Evolutionary conservation across 805 yeast species (phyloP).

Genomic region (Hanseniaspora guilliermondii): DNA sequence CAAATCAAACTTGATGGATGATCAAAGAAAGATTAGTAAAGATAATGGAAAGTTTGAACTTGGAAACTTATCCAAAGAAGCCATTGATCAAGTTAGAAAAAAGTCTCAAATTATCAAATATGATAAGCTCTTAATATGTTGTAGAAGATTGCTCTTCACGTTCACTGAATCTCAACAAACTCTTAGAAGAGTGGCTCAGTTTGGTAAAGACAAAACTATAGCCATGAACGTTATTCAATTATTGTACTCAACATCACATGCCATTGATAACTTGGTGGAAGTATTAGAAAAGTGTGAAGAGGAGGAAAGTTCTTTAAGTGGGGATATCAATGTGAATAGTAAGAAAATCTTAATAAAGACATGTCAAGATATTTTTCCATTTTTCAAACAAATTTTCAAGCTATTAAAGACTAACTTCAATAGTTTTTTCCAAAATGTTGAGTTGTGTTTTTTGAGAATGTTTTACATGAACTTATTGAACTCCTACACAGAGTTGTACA

Average conservation of each 20-base stretch:
- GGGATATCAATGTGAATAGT: conserved; percentile 20
- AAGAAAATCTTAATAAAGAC: conserved; percentile 30
- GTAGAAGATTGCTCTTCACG: conserved; percentile 51
- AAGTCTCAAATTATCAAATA: conserved; percentile 16
- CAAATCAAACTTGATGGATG: conserved; percentile 3
- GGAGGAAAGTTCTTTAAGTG: conserved; percentile 22
- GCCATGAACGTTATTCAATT: conserved; percentile 42
- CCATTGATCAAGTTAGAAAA: conserved; percentile 5
- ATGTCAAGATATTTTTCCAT: conserved; percentile 30
- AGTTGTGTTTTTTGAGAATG: conserved; percentile 53
- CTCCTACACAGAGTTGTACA: conserved; percentile 52
- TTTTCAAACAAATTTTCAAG: conserved; percentile 42
- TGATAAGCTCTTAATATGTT: conserved; percentile 27
- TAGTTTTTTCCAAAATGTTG: conserved; percentile 42
- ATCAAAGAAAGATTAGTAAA: conserved; percentile 2
- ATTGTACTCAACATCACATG: conserved; percentile 40
- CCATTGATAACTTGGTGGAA: conserved; percentile 46
- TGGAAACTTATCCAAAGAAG: background rate
- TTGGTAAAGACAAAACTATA: conserved; percentile 43
- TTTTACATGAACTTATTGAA: conserved; percentile 49
- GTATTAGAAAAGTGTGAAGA: conserved; percentile 41
- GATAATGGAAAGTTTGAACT: background rate
- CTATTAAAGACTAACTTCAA: conserved; percentile 38
- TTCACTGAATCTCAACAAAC: conserved; percentile 54
- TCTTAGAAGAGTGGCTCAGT: conserved; percentile 43